Percentiles rank a stretch among this genome's conserved stretches.
These are phyloP conservation scores for Debaryomyces udenii DNA, from an alignment of 1,139 yeast species.

Conservation along the genomic window DNA sequence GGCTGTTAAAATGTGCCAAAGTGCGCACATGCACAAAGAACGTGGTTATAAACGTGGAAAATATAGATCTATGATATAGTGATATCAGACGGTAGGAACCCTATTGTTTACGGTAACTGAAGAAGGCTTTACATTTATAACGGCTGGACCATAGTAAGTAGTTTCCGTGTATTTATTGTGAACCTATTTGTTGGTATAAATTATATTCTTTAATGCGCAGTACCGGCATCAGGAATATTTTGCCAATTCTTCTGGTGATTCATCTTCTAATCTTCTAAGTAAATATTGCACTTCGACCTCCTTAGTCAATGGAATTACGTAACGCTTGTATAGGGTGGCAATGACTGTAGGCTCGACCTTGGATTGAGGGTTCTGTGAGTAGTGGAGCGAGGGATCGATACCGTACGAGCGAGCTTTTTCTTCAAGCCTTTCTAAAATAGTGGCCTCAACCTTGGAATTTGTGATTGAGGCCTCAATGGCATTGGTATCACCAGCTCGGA, in stretches of 20 bases:
- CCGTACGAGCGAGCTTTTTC: conserved; percentile 87
- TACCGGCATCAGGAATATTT: conserved; percentile 1
- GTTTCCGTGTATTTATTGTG: too few relatives aligned
- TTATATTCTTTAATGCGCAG: neutral
- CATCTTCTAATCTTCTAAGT: conserved; percentile 77
- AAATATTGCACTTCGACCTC: conserved; percentile 92
- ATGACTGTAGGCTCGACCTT: conserved; percentile 81
- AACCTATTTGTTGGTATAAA: neutral
- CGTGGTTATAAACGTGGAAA: conserved; percentile 13
- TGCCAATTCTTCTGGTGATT: conserved; percentile 18
- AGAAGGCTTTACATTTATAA: neutral
- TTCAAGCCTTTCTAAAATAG: conserved; percentile 74
- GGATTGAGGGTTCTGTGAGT: conserved; percentile 68
- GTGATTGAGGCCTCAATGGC: conserved; percentile 86
- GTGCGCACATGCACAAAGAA: conserved; percentile 13
- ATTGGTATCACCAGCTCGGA: conserved; percentile 61
- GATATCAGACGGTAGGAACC: neutral
- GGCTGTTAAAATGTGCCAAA: conserved; percentile 6
- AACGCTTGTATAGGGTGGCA: conserved; percentile 80
- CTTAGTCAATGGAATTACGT: conserved; percentile 91
- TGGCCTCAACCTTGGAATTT: conserved; percentile 81
- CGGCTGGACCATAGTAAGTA: neutral
- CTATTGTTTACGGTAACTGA: conserved; percentile 1
- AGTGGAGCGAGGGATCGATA: conserved; percentile 78
- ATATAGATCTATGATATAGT: neutral